Percentiles rank a stretch among this genome's conserved stretches.
These are phyloP conservation scores for Penicillium coprophilum DNA, from an alignment of 495 filamentous ascomycete genomes.

Conservation along the genomic window DNA sequence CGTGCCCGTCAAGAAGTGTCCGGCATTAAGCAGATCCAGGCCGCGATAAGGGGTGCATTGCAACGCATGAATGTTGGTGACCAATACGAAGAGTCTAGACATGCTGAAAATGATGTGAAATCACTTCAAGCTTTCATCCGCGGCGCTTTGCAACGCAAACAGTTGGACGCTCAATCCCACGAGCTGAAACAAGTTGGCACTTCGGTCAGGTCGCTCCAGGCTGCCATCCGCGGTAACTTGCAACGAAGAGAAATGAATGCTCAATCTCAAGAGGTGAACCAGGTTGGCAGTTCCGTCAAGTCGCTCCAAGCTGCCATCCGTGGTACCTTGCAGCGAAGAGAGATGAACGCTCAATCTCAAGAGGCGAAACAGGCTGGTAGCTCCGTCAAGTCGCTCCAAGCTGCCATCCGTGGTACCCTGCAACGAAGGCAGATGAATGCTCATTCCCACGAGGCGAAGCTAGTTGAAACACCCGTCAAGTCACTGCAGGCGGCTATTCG, in stretches of 20 bases:
- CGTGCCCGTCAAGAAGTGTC: conserved; percentile 57
- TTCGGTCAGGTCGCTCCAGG: conserved; percentile 65
- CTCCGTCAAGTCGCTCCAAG: conserved; percentile 64
- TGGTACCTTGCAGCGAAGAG: conserved; percentile 53
- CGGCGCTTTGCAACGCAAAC: conserved; percentile 54
- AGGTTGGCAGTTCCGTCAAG: conserved; percentile 26
- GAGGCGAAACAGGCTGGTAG: conserved; percentile 47
- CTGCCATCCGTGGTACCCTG: conserved; percentile 62
- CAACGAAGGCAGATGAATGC: conserved; percentile 41
- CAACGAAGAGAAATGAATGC: conserved; percentile 41
- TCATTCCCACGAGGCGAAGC: conserved; percentile 53
- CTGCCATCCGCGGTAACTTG: conserved; percentile 60
- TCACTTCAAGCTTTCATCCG: conserved; percentile 60
- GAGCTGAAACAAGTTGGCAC: conserved; percentile 47
- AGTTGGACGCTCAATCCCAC: conserved; percentile 45
- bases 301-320: conserved; percentile 56
- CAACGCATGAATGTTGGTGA: conserved; percentile 47
- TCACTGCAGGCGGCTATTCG: conserved; percentile 50
- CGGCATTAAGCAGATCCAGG: conserved; percentile 59
- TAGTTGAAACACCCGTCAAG: conserved; percentile 29
- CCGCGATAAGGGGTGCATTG: conserved; percentile 62
- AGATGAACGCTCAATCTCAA: conserved; percentile 46
- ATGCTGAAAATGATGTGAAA: conserved; percentile 56
- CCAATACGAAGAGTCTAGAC: conserved; percentile 43
- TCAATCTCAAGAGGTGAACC: conserved; percentile 52